Evolutionary conservation across 225 moss, liverwort and hornwort species (phyloP), one percentile per base, ranked within the genome.

Genomic region (Straminergon stramineum): DNA sequence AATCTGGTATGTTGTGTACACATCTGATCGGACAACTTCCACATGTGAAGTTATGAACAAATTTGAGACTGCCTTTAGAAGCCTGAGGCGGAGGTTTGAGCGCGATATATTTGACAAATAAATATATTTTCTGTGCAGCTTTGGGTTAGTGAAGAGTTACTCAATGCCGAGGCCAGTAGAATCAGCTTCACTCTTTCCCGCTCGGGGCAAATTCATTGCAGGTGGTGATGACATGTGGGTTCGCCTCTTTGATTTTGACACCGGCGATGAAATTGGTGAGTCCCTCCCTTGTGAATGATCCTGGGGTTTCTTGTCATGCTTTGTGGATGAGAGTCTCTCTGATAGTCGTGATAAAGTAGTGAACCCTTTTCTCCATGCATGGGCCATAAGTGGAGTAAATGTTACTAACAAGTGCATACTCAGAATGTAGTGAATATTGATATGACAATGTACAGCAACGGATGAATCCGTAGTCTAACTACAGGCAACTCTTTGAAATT

Each of bases 141-240:
- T 99, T 93, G 99, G 97, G 53, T 89, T 99, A 93, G 97, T 99
- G 73, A 97, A 99, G 92, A 96, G 93, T 89, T 96, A 95, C 84
- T 87, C 97, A 86, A 99, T 99, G 99, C 99, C 96, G 37, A 94
- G 96, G 90, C 96, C 96, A 66, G 99, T 99, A 86, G 99, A 99
- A 91, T 97, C 99, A 83, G 99, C 99, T 80, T 97, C 99, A 41
- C 92, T 99, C 37, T 99, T 93, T 89, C 99, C 99, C 65, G 93
- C 91, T 81, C 95, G 94, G 57, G 95, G 97, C 90, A 99, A 97
- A 91, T 99, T 99, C 82, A 96, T 97, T 78, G 99, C 99, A 82
- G 99, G 97, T 66, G 99, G 99, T 85, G 99, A 96, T 84, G 99
- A 99, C 77, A 99, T 99, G 99, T 99, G 99, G 99, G 99, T 97